These are phyloP conservation scores for Trichosporon inkin DNA, from an alignment of 1,284 basidiomycete species.

Conservation along the genomic window DNA sequence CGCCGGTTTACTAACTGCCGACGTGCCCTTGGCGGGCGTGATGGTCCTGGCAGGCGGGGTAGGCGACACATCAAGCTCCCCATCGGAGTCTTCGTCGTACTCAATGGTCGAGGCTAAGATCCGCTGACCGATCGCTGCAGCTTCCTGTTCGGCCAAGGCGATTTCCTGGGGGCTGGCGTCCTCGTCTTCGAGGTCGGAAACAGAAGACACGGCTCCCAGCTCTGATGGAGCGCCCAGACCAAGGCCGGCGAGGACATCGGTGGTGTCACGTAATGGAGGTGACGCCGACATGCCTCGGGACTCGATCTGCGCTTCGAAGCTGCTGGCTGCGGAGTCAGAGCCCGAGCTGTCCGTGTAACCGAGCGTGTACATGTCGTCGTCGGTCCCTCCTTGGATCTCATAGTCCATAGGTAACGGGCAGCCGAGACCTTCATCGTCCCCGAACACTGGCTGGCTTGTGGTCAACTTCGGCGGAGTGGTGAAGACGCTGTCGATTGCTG, in stretches of 20 bases:
- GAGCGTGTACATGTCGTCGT: slow-evolving; percentile 3
- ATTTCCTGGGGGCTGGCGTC: slow-evolving; percentile 11
- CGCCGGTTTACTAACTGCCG: background rate
- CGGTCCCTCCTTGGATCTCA: background rate
- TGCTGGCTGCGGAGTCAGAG: background rate
- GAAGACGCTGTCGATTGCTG: slow-evolving; percentile 2
- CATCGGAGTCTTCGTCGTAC: slow-evolving; percentile 18
- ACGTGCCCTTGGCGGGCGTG: background rate
- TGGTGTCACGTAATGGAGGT: slow-evolving; percentile 15
- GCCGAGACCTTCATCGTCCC: background rate
- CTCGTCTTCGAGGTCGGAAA: slow-evolving; percentile 3
- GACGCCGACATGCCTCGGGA: background rate
- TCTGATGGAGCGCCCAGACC: slow-evolving; percentile 7
- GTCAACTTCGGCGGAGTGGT: background rate
- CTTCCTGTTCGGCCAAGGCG: slow-evolving; percentile 13
- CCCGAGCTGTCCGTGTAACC: slow-evolving; percentile 4
- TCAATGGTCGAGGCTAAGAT: slow-evolving; percentile 23
- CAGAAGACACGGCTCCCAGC: slow-evolving; percentile 12
- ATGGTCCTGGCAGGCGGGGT: background rate
- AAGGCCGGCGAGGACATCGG: slow-evolving; percentile 12
- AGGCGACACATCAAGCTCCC: slow-evolving; percentile 5
- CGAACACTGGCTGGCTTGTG: background rate
- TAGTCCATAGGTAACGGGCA: slow-evolving; percentile 7
- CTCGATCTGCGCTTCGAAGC: background rate
- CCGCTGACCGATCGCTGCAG: slow-evolving; percentile 18